Conservation (phyloP, 2,329 filamentous ascomycete species). For the Talaromyces sp. region DNA sequence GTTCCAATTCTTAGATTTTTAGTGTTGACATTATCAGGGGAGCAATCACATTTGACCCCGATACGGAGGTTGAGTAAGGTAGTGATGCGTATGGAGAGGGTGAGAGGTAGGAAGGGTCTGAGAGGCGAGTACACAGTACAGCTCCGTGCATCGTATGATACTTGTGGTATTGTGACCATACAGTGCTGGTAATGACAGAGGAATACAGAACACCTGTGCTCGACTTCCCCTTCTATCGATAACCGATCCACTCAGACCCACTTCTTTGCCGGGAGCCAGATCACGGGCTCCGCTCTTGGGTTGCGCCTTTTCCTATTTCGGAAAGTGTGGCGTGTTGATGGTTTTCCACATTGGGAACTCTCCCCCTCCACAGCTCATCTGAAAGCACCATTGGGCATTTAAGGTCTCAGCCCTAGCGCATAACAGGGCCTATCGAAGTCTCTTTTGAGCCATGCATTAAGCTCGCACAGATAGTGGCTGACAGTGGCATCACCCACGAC, state of each 20-base stretch:
- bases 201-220: background rate
- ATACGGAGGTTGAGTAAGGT: background rate
- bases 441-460: background rate
- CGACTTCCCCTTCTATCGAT: too few species aligned
- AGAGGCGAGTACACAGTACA: background rate
- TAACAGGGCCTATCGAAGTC: background rate
- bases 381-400: background rate
- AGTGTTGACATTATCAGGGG: background rate
- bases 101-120: background rate
- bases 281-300: background rate
- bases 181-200: background rate
- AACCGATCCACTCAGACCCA: background rate
- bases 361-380: background rate
- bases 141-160: background rate
- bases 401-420: conserved; percentile 4
- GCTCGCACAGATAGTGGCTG: background rate
- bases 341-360: background rate
- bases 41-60: conserved; percentile 8
- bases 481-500: background rate
- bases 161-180: background rate
- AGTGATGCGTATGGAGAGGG: background rate
- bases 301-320: background rate
- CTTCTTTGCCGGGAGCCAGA: background rate
- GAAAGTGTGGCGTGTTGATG: background rate
- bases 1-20: background rate